Base-by-base conservation (phyloP, 495 filamentous ascomycete species). In the Xylaria flabelliformis region DNA sequence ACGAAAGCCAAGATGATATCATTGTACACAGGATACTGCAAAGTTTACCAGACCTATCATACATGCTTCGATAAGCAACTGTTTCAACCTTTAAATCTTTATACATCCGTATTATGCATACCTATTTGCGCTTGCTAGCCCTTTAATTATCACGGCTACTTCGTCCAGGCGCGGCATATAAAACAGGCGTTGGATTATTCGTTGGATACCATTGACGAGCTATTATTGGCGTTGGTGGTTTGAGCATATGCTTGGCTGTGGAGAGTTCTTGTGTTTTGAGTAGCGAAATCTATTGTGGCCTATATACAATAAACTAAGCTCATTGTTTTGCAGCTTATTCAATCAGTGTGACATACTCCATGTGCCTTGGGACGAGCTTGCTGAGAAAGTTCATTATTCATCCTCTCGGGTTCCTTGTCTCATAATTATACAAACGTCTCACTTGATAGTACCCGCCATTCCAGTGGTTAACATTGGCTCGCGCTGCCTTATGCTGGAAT, bases 1-100 rank as follows among this genome's bases (percentile, higher is more conserved):
- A 58, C 21, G 50, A 78, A 19, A 72, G 50, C 8, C 74, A 80
- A 41, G 78, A 82, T 24, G 80, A 84, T 41, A 70, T 69, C 3
- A 79, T 82, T 24, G 81, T 82, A 46, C 74, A 76, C 29, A 75
- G 58, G 44, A 76, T 88, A 41, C 72, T 88, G 24, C 76, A 76
- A 58, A 79, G 79, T 41, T 72, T 89, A 41, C 85, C 87, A 3
- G 83, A 89, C 73, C 73, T 89, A 7, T 86, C 86, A 13, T 89
- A 88, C 70, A 89, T 89, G 87, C 69, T 89, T 19, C 79, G 80
- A 50, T 83, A 74, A 63, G 42, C 55, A 36, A 58, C 39, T 68
- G 6, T 12, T 67, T 10, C 61, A 29, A 19, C 12, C 21, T 12
- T 61, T 12, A 42, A 64, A 58, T 65, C 36, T 65, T 46, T 48